These are phyloP conservation scores for Phaffomyces opuntiae DNA, from an alignment of 805 yeast species.

Conservation along the genomic window DNA sequence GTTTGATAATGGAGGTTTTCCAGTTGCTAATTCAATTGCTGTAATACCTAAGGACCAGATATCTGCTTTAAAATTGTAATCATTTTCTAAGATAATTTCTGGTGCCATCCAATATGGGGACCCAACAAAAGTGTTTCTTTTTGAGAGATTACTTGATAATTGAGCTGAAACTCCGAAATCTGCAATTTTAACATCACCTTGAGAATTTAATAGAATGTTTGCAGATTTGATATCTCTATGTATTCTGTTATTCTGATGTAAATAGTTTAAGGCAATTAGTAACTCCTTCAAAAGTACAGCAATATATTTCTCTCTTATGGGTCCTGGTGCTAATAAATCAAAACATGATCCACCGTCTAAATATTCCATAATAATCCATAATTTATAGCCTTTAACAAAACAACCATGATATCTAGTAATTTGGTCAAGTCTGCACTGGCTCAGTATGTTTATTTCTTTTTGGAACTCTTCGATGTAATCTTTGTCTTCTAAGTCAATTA, in stretches of 20 bases:
- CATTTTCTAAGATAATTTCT: slow-evolving; percentile 89
- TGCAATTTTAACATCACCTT: slow-evolving; percentile 79
- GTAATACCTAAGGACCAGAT: slow-evolving; percentile 98
- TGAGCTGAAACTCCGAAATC: slow-evolving; percentile 96
- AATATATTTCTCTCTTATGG: slow-evolving; percentile 75
- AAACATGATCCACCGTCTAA: slow-evolving; percentile 90
- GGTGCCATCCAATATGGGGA: slow-evolving; percentile 99
- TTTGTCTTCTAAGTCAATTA: slow-evolving; percentile 82
- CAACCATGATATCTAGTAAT: slow-evolving; percentile 90
- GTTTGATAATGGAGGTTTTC: slow-evolving; percentile 95
- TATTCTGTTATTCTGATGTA: slow-evolving; percentile 73
- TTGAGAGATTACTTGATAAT: slow-evolving; percentile 55
- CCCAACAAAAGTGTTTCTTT: slow-evolving; percentile 64
- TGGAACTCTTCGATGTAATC: slow-evolving; percentile 91
- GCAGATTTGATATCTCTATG: slow-evolving; percentile 96
- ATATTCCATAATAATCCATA: slow-evolving; percentile 97
- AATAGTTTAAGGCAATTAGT: slow-evolving; percentile 59
- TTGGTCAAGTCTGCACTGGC: slow-evolving; percentile 74
- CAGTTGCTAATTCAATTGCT: slow-evolving; percentile 87
- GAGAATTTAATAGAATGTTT: slow-evolving; percentile 62
- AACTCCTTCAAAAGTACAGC: slow-evolving; percentile 78
- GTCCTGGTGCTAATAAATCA: slow-evolving; percentile 77
- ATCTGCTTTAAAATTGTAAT: slow-evolving; percentile 82
- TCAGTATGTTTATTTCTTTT: slow-evolving; percentile 78
- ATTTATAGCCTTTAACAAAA: slow-evolving; percentile 75